phyloP scores from a whole-genome alignment of 306 rosid species.

The Pterocarpus macrocarpus region DNA sequence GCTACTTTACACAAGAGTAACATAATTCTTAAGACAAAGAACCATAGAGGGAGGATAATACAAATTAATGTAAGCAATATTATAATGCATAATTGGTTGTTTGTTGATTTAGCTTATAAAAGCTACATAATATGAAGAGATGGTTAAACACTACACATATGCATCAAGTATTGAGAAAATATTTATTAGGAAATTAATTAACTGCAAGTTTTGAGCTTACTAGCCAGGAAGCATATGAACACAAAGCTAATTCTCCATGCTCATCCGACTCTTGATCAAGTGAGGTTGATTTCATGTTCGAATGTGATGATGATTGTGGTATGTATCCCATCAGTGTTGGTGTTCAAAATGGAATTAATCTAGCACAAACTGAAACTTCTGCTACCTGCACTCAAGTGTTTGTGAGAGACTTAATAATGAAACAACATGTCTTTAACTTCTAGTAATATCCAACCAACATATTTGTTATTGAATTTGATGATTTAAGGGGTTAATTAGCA shows the following conservation, averaged over 20 bases:
- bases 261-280: constrained; percentile 38
- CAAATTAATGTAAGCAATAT: background rate
- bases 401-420: constrained; percentile 20
- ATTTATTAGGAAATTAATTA: background rate
- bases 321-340: constrained; percentile 36
- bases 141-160: background rate
- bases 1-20: background rate
- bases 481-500: background rate
- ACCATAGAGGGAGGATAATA: background rate
- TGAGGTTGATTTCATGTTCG: constrained; percentile 40
- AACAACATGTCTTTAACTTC: constrained; percentile 26
- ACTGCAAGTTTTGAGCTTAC: constrained; percentile 48
- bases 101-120: background rate
- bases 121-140: background rate
- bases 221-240: constrained; percentile 61
- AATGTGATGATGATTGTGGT: constrained; percentile 14
- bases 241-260: constrained; percentile 30
- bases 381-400: constrained; percentile 47
- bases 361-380: constrained; percentile 23
- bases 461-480: background rate
- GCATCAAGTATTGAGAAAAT: background rate
- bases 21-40: background rate
- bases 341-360: background rate
- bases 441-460: constrained; percentile 13
- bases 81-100: background rate